Conservation (phyloP, 345 rosid genomes). For the Streptanthus diversifolius region DNA sequence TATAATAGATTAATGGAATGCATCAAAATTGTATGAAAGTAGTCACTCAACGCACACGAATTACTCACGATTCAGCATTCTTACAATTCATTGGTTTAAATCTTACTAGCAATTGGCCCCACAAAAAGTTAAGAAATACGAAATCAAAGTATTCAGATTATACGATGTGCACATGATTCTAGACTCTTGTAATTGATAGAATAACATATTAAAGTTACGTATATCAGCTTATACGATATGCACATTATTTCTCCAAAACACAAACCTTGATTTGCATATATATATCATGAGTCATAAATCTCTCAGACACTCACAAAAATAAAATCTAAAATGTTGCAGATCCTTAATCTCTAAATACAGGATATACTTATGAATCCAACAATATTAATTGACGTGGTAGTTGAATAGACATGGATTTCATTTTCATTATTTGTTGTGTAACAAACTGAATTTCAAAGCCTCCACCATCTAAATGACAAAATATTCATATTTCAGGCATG, state of each 20-base stretch:
- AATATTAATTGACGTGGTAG: neutral
- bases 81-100: too few relatives aligned
- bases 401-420: neutral
- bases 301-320: neutral
- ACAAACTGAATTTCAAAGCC: neutral
- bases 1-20: neutral
- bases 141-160: neutral
- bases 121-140: neutral
- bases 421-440: too few relatives aligned
- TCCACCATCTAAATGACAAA: neutral
- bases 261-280: neutral
- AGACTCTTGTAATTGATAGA: too few relatives aligned
- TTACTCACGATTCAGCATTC: too few relatives aligned
- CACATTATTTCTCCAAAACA: neutral
- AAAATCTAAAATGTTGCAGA: neutral
- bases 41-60: neutral
- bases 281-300: neutral
- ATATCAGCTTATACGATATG: neutral
- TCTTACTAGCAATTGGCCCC: neutral
- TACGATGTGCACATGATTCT: too few relatives aligned
- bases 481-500: neutral
- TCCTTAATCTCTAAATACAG: neutral
- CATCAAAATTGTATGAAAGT: neutral
- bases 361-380: neutral
- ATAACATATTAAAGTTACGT: too few relatives aligned